A percentile compares a stretch with the other conserved stretches of the same genome.
These are phyloP conservation scores for Austroboletus olivaceoglutinosus DNA, from an alignment of 1,284 basidiomycete genomes.

Conservation along the genomic window DNA sequence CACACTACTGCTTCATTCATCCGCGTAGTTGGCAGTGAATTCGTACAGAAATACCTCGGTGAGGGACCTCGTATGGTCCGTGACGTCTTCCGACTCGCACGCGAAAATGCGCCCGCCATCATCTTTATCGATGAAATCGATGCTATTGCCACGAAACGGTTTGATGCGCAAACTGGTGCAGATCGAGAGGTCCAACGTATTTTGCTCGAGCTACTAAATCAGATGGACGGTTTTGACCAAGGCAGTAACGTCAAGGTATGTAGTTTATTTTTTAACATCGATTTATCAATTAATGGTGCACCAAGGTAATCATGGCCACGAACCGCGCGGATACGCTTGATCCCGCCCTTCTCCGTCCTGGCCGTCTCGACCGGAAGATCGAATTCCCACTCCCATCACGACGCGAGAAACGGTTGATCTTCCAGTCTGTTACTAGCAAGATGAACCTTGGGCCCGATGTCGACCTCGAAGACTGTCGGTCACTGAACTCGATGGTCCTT, in stretches of 20 bases:
- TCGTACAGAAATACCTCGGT: slow-evolving; percentile 99
- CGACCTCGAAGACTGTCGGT: slow-evolving; percentile 95
- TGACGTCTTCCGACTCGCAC: slow-evolving; percentile 96
- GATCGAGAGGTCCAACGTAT: slow-evolving; percentile 99
- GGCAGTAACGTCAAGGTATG: slow-evolving; percentile 96
- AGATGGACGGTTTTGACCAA: slow-evolving; percentile 99
- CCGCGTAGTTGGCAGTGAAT: slow-evolving; percentile 97
- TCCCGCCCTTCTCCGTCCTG: slow-evolving; percentile 95
- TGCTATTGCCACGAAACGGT: slow-evolving; percentile 99
- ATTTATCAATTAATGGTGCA: slow-evolving; percentile 1
- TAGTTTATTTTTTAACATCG: background rate
- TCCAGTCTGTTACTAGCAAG: slow-evolving; percentile 96
- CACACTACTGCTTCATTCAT: slow-evolving; percentile 98
- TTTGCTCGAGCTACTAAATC: slow-evolving; percentile 95
- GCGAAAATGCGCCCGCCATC: slow-evolving; percentile 97
- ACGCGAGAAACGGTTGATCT: slow-evolving; percentile 95
- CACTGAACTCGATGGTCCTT: background rate
- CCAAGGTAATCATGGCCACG: slow-evolving; percentile 96
- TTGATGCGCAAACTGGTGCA: slow-evolving; percentile 98
- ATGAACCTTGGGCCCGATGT: slow-evolving; percentile 99
- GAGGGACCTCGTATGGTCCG: slow-evolving; percentile 99
- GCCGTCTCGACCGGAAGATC: slow-evolving; percentile 97
- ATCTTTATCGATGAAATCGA: slow-evolving; percentile 99
- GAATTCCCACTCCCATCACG: slow-evolving; percentile 96
- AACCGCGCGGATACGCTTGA: slow-evolving; percentile 96